Base-by-base conservation (phyloP, 495 filamentous ascomycete genomes). In the Trichoderma orchidacearum region DNA sequence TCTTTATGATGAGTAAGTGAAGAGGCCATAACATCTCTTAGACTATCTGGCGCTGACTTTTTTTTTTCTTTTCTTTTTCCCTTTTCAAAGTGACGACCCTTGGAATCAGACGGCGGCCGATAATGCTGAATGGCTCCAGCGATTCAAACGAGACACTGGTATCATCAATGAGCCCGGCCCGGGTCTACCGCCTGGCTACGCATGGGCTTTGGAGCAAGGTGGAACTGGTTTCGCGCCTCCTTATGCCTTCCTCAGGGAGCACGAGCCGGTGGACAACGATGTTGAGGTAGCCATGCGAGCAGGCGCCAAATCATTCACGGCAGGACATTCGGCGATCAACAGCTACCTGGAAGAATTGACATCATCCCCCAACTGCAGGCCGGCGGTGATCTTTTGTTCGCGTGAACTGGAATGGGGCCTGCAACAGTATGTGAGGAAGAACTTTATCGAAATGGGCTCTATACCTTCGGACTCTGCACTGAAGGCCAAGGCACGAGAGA, bases 51-150 rank as follows among this genome's bases (percentile, higher is more conserved):
- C 7, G 1, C 13, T 35, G 12, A 25, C 23, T 28, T 8, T 8
- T 3, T 25, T 41, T 27, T 35, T 56, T n/a, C n/a, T n/a, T n/a
- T n/a, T n/a, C n/a, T n/a, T n/a, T n/a, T n/a, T n/a, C n/a, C n/a
- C n/a, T n/a, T n/a, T n/a, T n/a, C n/a, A n/a, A n/a, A 77, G 75
- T 57, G 81, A 84, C 63, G 85, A 87, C 62, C 77, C 81, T 4
- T 87, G 83, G 83, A 87, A 87, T 64, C 82, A 85, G 67, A 89
- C 85, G 0, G 81, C 83, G 12, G 85, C 85, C 34, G 85, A 89
- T 64, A 86, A 89, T 58, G 73, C 77, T 18, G 75, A 85, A 45
- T 89, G 85, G 85, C 74, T 89, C 2, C 76, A 78, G 57, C 71
- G 84, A 34, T 78, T 88, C 63, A 88, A 88, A 64, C 80, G 81